These are phyloP conservation scores for Tubosaeta sp. DNA, from an alignment of 768 basidiomycete species.

Conservation along the genomic window DNA sequence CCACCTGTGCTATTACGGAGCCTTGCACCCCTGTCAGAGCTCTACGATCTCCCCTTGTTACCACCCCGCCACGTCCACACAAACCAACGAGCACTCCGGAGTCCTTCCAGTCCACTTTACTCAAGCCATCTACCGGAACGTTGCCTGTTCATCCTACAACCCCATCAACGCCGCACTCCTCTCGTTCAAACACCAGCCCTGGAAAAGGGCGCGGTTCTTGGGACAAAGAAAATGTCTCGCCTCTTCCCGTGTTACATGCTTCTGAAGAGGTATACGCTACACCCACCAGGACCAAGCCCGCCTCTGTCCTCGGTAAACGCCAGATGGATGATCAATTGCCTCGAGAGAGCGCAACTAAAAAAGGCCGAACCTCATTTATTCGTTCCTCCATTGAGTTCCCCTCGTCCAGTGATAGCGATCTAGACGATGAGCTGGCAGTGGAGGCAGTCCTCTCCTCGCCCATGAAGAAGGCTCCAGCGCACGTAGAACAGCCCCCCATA, in stretches of 20 bases:
- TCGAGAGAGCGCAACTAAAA: slow-evolving; percentile 24
- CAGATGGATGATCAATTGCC: slow-evolving; percentile 35
- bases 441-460: slow-evolving; percentile 22
- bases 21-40: slow-evolving; percentile 27
- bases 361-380: slow-evolving; percentile 28
- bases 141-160: slow-evolving; percentile 24
- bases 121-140: slow-evolving; percentile 23
- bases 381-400: slow-evolving; percentile 31
- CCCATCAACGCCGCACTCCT: slow-evolving; percentile 34
- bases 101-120: slow-evolving; percentile 29
- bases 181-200: slow-evolving; percentile 26
- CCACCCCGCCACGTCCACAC: slow-evolving; percentile 37
- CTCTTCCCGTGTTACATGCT: slow-evolving; percentile 35
- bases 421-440: slow-evolving; percentile 31
- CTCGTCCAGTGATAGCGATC: slow-evolving; percentile 17
- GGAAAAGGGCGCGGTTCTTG: slow-evolving; percentile 36
- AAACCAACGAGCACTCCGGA: slow-evolving; percentile 31
- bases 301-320: slow-evolving; percentile 43
- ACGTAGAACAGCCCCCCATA: neutral
- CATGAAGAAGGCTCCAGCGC: slow-evolving; percentile 7
- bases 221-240: slow-evolving; percentile 63
- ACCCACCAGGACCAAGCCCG: slow-evolving; percentile 24
- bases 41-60: slow-evolving; percentile 19
- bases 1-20: slow-evolving; percentile 1
- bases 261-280: slow-evolving; percentile 43